Base-by-base conservation (phyloP, 768 basidiomycete species). In the Auriscalpium microsporum region DNA sequence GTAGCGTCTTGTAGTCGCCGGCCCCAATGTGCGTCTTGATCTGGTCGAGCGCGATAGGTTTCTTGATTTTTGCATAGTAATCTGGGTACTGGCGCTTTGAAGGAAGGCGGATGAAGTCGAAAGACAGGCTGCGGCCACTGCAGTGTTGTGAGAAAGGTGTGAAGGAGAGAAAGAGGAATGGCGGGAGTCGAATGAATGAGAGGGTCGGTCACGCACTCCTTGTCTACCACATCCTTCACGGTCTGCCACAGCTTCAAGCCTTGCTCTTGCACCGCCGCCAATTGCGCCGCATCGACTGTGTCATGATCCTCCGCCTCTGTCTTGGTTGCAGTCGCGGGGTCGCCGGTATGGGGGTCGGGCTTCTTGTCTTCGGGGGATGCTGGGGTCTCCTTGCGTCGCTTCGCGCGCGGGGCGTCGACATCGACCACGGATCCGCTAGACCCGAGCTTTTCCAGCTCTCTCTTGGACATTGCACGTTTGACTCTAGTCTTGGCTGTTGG, bases 31-130 rank as follows among this genome's bases (percentile, higher is more conserved):
- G 79, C 63, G 81, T 78, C 77, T 91, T 91, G 73, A 96, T 92
- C 60, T 94, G 90, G 45, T 91, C 87, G 50, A 96, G 75, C 28
- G 90, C 84, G 62, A 96, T 90, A 34, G 94, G 94, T 23, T 80
- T 75, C 62, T 82, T 75, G 66, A 94, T 95, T 60, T 85, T 58
- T 21, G 70, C 66, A 70, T 94, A 96, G 71, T 97, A 97, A 73
- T 94, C 93, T 42, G 91, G 81, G 69, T 89, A 91, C 55, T 75
- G 74, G 55, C 82, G 79, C 70, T 84, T 87, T 45, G 82, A 77
- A 17, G 87, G 87, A 60, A 83, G 78, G 56, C 78, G 79, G 64
- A 86, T 67, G 69, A 91, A 93, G 63, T 80, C 81, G 57, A 72
- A 59, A 23, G 86, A 82, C 56, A 88, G 73, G 60, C 72, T 67